Evolutionary conservation across 768 basidiomycete genomes (phyloP).

Genomic region (Hygrophoropsis aurantiaca): DNA sequence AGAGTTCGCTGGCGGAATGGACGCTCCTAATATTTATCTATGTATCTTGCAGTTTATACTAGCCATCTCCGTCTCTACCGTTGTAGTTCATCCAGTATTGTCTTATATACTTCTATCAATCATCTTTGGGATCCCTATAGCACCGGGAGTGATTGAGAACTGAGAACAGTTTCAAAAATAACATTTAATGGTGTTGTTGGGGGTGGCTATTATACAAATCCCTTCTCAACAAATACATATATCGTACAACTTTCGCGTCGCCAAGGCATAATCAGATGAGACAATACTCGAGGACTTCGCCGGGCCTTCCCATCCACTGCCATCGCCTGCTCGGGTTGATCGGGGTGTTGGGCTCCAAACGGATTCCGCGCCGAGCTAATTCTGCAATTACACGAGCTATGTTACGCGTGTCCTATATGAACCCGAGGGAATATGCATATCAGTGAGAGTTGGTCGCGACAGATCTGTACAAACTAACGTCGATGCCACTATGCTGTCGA

Average conservation of each 20-base stretch:
- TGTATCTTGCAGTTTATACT: conserved; percentile 3
- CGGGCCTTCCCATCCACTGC: conserved; percentile 84
- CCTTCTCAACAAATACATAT: no score
- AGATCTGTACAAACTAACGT: conserved; percentile 56
- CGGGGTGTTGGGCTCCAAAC: conserved; percentile 71
- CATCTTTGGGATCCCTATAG: background rate
- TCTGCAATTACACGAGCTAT: conserved; percentile 79
- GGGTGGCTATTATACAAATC: no score
- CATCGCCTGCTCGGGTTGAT: conserved; percentile 68
- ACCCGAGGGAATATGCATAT: conserved; percentile 1
- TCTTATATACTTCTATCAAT: background rate
- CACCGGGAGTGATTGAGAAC: no score
- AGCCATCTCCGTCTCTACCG: background rate
- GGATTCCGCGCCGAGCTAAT: conserved; percentile 67
- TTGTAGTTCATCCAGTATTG: background rate
- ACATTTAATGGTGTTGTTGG: no score
- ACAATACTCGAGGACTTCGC: conserved; percentile 57
- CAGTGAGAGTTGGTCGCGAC: conserved; percentile 3
- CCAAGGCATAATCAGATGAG: conserved; percentile 18
- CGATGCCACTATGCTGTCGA: conserved; percentile 84
- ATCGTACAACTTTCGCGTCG: no score
- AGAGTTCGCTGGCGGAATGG: conserved; percentile 8
- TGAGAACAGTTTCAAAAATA: no score
- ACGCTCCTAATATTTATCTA: conserved; percentile 11
- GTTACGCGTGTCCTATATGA: conserved; percentile 81